These are phyloP conservation scores for Cinnamomum micranthum DNA, from an alignment of 164 flowering plant species.

Conservation along the genomic window DNA sequence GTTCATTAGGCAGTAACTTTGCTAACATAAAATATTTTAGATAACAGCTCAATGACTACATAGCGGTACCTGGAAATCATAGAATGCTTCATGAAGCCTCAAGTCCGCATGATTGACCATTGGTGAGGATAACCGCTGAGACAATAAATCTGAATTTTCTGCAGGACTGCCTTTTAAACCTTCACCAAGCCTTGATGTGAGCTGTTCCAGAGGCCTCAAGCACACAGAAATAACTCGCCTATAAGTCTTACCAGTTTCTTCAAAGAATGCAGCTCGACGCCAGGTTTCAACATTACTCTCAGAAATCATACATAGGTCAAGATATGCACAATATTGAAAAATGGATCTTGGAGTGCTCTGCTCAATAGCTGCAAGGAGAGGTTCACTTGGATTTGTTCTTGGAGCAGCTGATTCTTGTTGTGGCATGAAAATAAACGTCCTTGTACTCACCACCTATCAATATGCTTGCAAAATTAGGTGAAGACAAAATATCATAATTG, in stretches of 20 bases:
- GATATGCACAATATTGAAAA: conserved; percentile 75
- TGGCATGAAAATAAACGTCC: conserved; percentile 78
- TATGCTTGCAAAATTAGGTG: conserved; percentile 3
- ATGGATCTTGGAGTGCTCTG: conserved; percentile 68
- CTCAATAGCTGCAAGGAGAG: conserved; percentile 75
- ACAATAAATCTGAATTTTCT: conserved; percentile 39
- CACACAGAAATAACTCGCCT: conserved; percentile 69
- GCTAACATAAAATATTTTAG: too few species aligned
- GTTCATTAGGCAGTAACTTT: too few species aligned
- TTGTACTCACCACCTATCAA: conserved; percentile 67
- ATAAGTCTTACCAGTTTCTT: conserved; percentile 92
- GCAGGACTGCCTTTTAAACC: conserved; percentile 44
- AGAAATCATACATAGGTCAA: conserved; percentile 84
- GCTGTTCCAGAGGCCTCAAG: conserved; percentile 76
- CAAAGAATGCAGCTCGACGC: conserved; percentile 96
- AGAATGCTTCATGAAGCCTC: conserved; percentile 43
- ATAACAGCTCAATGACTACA: too few species aligned
- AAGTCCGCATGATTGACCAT: conserved; percentile 31
- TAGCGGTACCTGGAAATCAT: conserved; percentile 58
- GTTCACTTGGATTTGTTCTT: conserved; percentile 87
- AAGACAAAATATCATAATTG: not conserved
- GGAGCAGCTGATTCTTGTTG: conserved; percentile 95
- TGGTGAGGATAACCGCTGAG: conserved; percentile 55
- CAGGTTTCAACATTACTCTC: conserved; percentile 84
- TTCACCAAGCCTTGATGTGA: conserved; percentile 54